Evolutionary conservation across 2,329 filamentous ascomycete species (phyloP).

Genomic region (Xylaria sp.): DNA sequence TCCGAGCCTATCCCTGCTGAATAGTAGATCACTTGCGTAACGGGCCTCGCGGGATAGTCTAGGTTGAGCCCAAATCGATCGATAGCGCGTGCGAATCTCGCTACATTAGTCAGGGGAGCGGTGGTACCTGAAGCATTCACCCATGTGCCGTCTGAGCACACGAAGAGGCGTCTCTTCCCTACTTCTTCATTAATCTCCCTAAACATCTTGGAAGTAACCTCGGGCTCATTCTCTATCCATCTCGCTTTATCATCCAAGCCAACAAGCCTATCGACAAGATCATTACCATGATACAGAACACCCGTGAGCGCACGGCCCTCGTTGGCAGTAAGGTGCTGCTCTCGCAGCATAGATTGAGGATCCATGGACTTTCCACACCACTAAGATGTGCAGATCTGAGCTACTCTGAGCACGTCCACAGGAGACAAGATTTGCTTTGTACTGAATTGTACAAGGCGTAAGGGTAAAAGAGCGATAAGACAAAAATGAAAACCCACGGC

Average conservation of each 20-base stretch:
- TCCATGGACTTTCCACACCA: background rate
- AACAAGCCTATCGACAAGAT: constrained; percentile 13
- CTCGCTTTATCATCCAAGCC: background rate
- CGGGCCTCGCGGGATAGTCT: background rate
- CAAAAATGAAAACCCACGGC: background rate
- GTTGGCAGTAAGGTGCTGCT: constrained; percentile 17
- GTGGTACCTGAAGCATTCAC: constrained; percentile 31
- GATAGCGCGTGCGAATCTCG: constrained; percentile 37
- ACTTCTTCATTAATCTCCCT: constrained; percentile 16
- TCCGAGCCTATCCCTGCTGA: constrained; percentile 34
- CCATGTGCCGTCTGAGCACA: constrained; percentile 41
- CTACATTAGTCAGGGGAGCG: constrained; percentile 37
- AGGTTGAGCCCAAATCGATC: constrained; percentile 24
- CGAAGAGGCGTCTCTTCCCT: constrained; percentile 33
- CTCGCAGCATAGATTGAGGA: background rate
- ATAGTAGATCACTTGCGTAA: constrained; percentile 34
- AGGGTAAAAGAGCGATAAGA: background rate
- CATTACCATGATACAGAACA: constrained; percentile 23
- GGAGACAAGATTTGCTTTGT: background rate
- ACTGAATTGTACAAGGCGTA: background rate
- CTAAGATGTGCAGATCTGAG: background rate
- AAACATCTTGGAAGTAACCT: constrained; percentile 13
- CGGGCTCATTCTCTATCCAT: background rate
- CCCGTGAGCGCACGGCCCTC: constrained; percentile 1
- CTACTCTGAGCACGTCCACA: background rate